These are phyloP conservation scores for Tricholoma furcatifolium DNA, from an alignment of 768 basidiomycete genomes.

Conservation along the genomic window DNA sequence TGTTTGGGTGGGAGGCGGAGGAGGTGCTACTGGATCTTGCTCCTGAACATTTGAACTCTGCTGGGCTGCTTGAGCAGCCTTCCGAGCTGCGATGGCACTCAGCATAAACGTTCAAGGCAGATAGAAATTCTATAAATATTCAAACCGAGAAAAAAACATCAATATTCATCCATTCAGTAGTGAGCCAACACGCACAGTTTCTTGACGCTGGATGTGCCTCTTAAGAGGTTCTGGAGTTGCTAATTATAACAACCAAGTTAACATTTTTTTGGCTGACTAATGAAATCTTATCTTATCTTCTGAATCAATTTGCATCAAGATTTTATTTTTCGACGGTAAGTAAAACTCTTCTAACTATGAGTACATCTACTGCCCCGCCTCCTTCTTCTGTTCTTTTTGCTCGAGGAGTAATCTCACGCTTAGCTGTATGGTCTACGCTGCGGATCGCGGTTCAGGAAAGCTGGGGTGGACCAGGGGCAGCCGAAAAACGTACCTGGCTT, in stretches of 20 bases:
- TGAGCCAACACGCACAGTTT: conserved; percentile 2
- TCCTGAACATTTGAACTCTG: conserved; percentile 14
- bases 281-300: conserved; percentile 16
- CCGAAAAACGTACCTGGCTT: conserved; percentile 80
- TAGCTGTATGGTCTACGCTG: conserved; percentile 83
- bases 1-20: conserved; percentile 4
- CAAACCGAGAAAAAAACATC: not conserved
- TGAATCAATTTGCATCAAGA: not conserved
- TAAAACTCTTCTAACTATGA: conserved; percentile 21
- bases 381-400: conserved; percentile 72
- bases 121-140: not conserved
- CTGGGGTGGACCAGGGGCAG: conserved; percentile 82
- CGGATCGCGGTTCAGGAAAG: conserved; percentile 80
- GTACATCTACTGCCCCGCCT: conserved; percentile 31
- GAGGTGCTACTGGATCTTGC: conserved; percentile 13
- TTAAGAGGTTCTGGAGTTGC: no score
- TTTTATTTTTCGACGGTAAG: conserved; percentile 1
- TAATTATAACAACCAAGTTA: not conserved
- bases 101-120: conserved; percentile 43
- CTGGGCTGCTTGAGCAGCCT: conserved; percentile 46
- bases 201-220: no score
- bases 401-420: conserved; percentile 78
- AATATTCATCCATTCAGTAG: not conserved
- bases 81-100: conserved; percentile 73
- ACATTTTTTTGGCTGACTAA: conserved; percentile 8